A percentile compares a stretch with the other conserved stretches of the same genome.
phyloP scores from a whole-genome alignment of 805 yeast genomes.

The Ogataea chonburiensis region DNA sequence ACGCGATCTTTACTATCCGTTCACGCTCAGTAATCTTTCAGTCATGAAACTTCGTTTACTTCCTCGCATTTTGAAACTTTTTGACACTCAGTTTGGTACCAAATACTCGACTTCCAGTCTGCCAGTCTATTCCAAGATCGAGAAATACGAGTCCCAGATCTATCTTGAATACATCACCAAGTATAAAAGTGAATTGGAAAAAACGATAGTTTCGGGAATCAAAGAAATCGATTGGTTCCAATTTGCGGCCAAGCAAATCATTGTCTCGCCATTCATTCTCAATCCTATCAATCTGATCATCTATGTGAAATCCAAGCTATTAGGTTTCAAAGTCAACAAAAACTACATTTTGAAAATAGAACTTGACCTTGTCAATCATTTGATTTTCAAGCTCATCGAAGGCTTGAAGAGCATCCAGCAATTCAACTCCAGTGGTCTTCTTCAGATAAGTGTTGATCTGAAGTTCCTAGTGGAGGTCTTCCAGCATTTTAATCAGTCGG shows the following conservation, averaged over 20 bases:
- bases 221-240: constrained; percentile 43
- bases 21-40: constrained; percentile 53
- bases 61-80: constrained; percentile 47
- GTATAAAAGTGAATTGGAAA: constrained; percentile 42
- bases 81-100: constrained; percentile 50
- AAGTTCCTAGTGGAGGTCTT: constrained; percentile 23
- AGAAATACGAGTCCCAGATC: constrained; percentile 50
- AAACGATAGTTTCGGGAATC: constrained; percentile 41
- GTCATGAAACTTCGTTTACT: constrained; percentile 45
- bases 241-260: constrained; percentile 14
- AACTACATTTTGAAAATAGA: constrained; percentile 24
- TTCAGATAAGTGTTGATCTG: constrained; percentile 28
- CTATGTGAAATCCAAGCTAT: constrained; percentile 28
- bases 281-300: constrained; percentile 27
- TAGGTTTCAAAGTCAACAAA: constrained; percentile 20
- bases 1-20: constrained; percentile 27
- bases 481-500: constrained; percentile 21
- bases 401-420: constrained; percentile 23
- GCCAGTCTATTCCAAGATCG: constrained; percentile 45
- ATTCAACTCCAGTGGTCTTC: constrained; percentile 25
- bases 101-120: constrained; percentile 42
- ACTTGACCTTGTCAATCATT: constrained; percentile 21
- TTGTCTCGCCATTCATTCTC: constrained; percentile 24
- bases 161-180: constrained; percentile 53
- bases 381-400: constrained; percentile 26